A percentile compares a stretch with the other conserved stretches of the same genome.
These are phyloP conservation scores for Morella rubra DNA, from an alignment of 306 rosid genomes.

Conservation along the genomic window DNA sequence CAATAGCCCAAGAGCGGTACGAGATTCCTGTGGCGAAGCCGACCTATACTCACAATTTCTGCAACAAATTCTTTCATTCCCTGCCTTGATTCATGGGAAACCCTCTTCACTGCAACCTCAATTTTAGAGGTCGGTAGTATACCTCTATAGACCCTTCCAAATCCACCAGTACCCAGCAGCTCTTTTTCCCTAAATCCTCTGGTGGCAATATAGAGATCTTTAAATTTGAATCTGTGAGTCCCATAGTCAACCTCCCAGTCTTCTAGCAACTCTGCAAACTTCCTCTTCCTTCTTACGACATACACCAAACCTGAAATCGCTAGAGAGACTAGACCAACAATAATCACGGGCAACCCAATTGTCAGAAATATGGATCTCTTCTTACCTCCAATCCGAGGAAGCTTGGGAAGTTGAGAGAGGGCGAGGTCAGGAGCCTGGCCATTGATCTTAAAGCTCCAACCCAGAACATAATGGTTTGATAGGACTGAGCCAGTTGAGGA, in stretches of 20 bases:
- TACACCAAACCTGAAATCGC: slow-evolving; percentile 17
- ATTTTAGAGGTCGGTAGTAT: slow-evolving; percentile 16
- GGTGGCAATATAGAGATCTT: slow-evolving; percentile 35
- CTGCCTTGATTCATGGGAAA: slow-evolving; percentile 38
- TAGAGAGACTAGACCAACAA: background rate
- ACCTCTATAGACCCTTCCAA: slow-evolving; percentile 37
- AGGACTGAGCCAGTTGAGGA: slow-evolving; percentile 50
- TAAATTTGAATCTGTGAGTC: slow-evolving; percentile 38
- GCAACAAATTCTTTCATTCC: slow-evolving; percentile 42
- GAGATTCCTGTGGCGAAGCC: slow-evolving; percentile 35
- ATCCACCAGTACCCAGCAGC: slow-evolving; percentile 34
- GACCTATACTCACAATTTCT: slow-evolving; percentile 35
- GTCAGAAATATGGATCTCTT: slow-evolving; percentile 15
- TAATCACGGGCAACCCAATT: slow-evolving; percentile 24
- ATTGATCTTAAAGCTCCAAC: slow-evolving; percentile 65
- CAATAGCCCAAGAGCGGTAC: slow-evolving; percentile 36
- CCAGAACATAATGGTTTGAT: slow-evolving; percentile 52
- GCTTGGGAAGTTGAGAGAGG: slow-evolving; percentile 42
- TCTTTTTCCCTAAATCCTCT: slow-evolving; percentile 37
- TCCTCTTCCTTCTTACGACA: slow-evolving; percentile 28
- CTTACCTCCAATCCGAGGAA: slow-evolving; percentile 31
- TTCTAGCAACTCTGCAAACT: slow-evolving; percentile 30
- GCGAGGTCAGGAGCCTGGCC: slow-evolving; percentile 42
- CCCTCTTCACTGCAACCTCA: slow-evolving; percentile 36
- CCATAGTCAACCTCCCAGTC: slow-evolving; percentile 45